Evolutionary conservation across 495 filamentous ascomycete species (phyloP), one percentile per base, ranked within the genome.

Genomic region (Aspergillus funiculosus): DNA sequence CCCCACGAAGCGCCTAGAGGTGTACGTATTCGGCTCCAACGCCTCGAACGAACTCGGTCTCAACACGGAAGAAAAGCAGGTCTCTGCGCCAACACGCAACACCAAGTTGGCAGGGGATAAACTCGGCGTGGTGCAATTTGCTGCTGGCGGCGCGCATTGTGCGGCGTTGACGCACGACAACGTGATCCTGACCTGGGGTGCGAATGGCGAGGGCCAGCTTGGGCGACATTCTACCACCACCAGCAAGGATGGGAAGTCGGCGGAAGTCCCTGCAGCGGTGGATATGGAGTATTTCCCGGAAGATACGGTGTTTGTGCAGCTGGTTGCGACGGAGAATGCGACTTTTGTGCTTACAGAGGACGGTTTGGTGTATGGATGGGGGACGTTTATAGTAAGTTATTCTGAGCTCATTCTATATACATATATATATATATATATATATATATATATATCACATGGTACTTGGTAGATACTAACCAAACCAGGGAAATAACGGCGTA

Each of bases 311-410:
- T 83, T 85, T 58, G 69, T 71, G 14, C 69, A 78, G 45, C 68
- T 87, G 35, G 70, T 68, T 18, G 83, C 82, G 42, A 72, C 75
- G 29, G 82, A 86, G 53, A 82, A 76, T 32, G 69, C 75, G 27
- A 77, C 77, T 0, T 80, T 86, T 58, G 75, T 75, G 8, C 63
- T 87, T 17, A 86, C 83, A 3, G 72, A 77, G 20, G 72, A 75
- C 22, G 83, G 83, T 6, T 61, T 61, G 21, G 81, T 87, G 13
- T 86, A 79, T 51, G 83, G 82, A 9, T 87, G 83, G 83, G 83
- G 83, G 32, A 81, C 79, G 21, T 86, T 87, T 60, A 58, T 78
- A 54, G 80, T 82, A 68, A 57, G 74, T 59, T 20, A 28, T 40
- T 11, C 2, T 4, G 13, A 17, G 21, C 6, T 13, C 5, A 30